Base-by-base conservation (phyloP, 805 yeast species). In the Lachancea sp. region DNA sequence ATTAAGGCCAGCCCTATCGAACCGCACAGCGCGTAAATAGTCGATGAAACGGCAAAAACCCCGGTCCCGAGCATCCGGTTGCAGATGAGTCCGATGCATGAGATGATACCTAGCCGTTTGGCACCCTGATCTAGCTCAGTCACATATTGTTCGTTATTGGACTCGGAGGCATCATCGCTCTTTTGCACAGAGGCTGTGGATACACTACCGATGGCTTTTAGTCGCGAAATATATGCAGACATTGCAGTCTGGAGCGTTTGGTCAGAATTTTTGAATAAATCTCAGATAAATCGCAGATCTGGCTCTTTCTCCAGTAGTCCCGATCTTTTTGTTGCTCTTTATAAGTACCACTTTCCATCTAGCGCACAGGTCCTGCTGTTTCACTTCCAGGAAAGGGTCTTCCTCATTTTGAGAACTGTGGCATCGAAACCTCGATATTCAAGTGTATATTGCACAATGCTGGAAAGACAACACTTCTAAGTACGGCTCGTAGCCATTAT, bases 41-140 rank as follows among this genome's bases (percentile, higher is more conserved):
- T 67, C 3, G 80, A 75, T 4, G 88, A 84, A 0, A 83, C 79
- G 9, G 83, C 76, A 56, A 82, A 82, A 35, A 82, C 80, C 61
- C 88, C 88, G 0, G 88, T 81, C 47, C 89, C 89, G 32, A 82
- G 69, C 66, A 82, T 75, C 49, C 88, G 76, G 48, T 80, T 81
- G 51, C 80, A 67, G 42, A 80, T 75, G 42, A 80, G 63, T 38
- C 82, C 81, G 39, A 80, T 70, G 40, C 88, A 83, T 32, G 81
- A 75, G 26, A 73, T 37, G 34, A 73, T 56, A 38, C 80, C 80
- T 26, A 76, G 48, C 32, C 68, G 63, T 43, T 68, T 69, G 31
- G 63, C 57, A 42, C 71, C 70, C 48, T 61, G 55, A 41, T 69
- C 73, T 29, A 63, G 35, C 32, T 66, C 65, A n/a, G 61, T 61